Evolutionary conservation across 768 basidiomycete species (phyloP).

Genomic region (Russula brevipes): DNA sequence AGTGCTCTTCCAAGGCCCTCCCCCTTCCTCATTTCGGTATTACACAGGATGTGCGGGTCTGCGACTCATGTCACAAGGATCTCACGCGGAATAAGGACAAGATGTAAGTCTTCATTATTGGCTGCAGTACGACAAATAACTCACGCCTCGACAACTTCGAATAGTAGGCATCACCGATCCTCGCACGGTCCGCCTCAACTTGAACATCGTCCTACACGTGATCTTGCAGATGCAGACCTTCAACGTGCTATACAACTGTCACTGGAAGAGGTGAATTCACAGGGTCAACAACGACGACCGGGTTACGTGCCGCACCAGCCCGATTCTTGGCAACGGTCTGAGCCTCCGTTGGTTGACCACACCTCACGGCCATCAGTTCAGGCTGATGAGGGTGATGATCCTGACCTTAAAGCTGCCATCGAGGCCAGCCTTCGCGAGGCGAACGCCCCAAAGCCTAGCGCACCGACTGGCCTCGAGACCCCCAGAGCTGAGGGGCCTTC

Average conservation of each 20-base stretch:
- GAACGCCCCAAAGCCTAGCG: conserved; percentile 70
- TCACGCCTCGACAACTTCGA: conserved; percentile 17
- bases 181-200: conserved; percentile 50
- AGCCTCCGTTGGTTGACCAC: conserved; percentile 57
- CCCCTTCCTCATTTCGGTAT: conserved; percentile 93
- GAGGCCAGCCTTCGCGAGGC: conserved; percentile 91
- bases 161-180: conserved; percentile 47
- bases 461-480: conserved; percentile 58
- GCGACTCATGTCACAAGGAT: conserved; percentile 85
- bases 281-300: conserved; percentile 42
- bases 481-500: conserved; percentile 44
- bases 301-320: conserved; percentile 70
- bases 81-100: conserved; percentile 60
- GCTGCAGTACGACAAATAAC: conserved; percentile 24
- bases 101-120: conserved; percentile 37
- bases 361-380: conserved; percentile 26
- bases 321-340: conserved; percentile 54
- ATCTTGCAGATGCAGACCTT: conserved; percentile 78
- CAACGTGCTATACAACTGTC: conserved; percentile 92
- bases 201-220: conserved; percentile 52
- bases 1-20: conserved; percentile 80
- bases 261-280: conserved; percentile 62
- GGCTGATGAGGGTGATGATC: conserved; percentile 74
- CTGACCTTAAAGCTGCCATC: conserved; percentile 88
- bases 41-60: conserved; percentile 86